Evolutionary conservation across 2,329 filamentous ascomycete genomes (phyloP).

Genomic region (Hansfordia pulvinata): DNA sequence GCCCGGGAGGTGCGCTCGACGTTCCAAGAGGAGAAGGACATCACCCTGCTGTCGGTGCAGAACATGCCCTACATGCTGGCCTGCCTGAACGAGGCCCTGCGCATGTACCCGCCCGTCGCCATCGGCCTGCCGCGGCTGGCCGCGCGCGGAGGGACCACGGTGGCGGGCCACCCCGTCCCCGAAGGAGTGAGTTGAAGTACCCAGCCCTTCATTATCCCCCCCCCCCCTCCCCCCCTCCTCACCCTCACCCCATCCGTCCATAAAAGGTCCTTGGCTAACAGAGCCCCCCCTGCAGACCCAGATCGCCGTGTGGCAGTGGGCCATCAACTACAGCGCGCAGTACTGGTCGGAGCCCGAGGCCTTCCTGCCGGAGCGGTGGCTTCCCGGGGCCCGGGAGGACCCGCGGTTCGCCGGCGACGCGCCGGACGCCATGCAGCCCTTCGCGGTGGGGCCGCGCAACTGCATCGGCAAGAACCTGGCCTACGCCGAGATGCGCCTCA

Average conservation of each 20-base stretch:
- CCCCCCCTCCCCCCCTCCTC: too few relatives aligned
- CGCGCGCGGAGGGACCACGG: background rate
- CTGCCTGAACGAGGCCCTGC: background rate
- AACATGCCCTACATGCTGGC: background rate
- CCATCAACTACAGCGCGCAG: slow-evolving; percentile 1
- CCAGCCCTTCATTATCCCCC: too few relatives aligned
- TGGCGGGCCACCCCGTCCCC: background rate
- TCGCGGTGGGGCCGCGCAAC: slow-evolving; percentile 31
- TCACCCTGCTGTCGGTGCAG: background rate
- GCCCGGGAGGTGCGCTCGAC: background rate
- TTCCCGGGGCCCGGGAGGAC: too few relatives aligned
- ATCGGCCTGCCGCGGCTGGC: background rate
- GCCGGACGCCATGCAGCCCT: slow-evolving; percentile 29
- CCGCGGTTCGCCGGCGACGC: slow-evolving; percentile 25
- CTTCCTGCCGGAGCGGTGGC: slow-evolving; percentile 3
- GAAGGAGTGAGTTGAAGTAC: too few relatives aligned
- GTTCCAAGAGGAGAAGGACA: background rate
- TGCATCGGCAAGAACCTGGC: slow-evolving; percentile 37
- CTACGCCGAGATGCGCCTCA: slow-evolving; percentile 34
- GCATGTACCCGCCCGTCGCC: background rate
- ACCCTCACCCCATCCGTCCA: too few relatives aligned
- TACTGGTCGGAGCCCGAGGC: slow-evolving; percentile 1
- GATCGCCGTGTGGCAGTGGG: slow-evolving; percentile 2
- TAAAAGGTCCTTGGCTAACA: too few relatives aligned
- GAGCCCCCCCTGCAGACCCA: background rate